A percentile compares a stretch with the other conserved stretches of the same genome.
Evolutionary conservation across 1,139 yeast genomes (phyloP).

Genomic region (Hyphopichia khmerensis): DNA sequence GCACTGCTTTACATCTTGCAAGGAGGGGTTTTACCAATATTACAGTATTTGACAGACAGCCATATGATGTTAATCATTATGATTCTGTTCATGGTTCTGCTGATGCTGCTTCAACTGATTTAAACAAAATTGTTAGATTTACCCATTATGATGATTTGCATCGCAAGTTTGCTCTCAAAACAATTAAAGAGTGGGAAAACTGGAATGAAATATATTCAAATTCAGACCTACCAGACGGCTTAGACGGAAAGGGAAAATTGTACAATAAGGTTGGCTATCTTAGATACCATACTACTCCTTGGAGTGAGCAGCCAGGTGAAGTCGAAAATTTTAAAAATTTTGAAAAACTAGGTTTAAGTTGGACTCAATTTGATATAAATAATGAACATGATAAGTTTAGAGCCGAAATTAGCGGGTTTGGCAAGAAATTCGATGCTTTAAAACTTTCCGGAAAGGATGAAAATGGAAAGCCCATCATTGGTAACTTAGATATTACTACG

Average conservation of each 20-base stretch:
- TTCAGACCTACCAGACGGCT: not conserved
- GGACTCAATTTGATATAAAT: conserved; percentile 26
- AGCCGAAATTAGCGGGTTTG: conserved; percentile 22
- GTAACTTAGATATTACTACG: conserved; percentile 32
- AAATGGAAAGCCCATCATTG: conserved; percentile 11
- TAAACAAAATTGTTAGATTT: conserved; percentile 14
- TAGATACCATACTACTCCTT: conserved; percentile 18
- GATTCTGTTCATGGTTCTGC: conserved; percentile 11
- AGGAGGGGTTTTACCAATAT: conserved; percentile 17
- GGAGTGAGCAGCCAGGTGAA: conserved; percentile 14
- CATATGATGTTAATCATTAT: not conserved
- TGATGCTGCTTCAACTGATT: conserved; percentile 15
- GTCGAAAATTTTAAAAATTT: conserved; percentile 19
- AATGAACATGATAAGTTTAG: conserved; percentile 21
- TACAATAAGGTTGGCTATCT: conserved; percentile 6
- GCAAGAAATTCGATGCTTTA: conserved; percentile 17
- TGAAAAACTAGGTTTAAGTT: conserved; percentile 22
- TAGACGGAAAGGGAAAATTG: conserved; percentile 1
- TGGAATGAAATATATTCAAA: conserved; percentile 1
- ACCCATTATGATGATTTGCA: conserved; percentile 14
- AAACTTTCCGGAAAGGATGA: conserved; percentile 12
- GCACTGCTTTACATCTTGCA: conserved; percentile 38
- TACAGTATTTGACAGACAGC: conserved; percentile 14
- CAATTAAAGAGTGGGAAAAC: conserved; percentile 15
- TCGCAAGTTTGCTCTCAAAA: conserved; percentile 14